Evolutionary conservation across 306 rosid genomes (phyloP), one percentile per base, ranked within the genome.

Genomic region (Cicer arietinum): DNA sequence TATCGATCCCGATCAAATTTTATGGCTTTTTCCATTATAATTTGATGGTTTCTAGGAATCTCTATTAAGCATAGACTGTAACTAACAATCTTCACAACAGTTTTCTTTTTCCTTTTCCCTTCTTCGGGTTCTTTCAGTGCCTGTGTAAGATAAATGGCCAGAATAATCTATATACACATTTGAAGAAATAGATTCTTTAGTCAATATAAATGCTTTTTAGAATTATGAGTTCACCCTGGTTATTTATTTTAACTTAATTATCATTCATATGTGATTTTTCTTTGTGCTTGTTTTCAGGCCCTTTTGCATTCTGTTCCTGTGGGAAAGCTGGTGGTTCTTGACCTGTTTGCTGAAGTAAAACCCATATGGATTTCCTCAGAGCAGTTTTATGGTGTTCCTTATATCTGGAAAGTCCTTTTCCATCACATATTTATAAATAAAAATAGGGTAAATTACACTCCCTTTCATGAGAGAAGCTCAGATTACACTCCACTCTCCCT

Each of bases 341-440:
- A 93, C 80, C 85, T 93, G 67, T 93, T 79, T 85, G 96, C 96
- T 42, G 98, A 93, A 93, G 95, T 89, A 80, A 93, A 93, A 68
- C 98, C 98, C 13, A 72, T 89, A 71, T 93, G 98, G 98, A 83
- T 66, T 73, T 82, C 90, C 73, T 86, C 95, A 48, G 89, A 88
- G 77, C 98, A 93, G 80, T 93, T 90, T 78, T 93, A 93, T 67
- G 96, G 95, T 53, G 90, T 85, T 73, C 98, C 98, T 72, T 90
- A 89, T 83, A 86, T 93, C 85, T 93, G 98, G 96, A 84, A 92
- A 88, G 98, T 87, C 75, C 35, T 71, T 70, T 52, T 51, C 74
- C 22, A 70, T 37, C 75, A 62, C 47, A 61, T 78, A 43, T 61
- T 59, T 74, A 63, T 71, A 52, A 45, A 47, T 75, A 20, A 44